Percentiles rank a stretch among this genome's conserved stretches.
phyloP scores from a whole-genome alignment of 2,329 filamentous ascomycete genomes.

The Ambrosiella beaveri region DNA sequence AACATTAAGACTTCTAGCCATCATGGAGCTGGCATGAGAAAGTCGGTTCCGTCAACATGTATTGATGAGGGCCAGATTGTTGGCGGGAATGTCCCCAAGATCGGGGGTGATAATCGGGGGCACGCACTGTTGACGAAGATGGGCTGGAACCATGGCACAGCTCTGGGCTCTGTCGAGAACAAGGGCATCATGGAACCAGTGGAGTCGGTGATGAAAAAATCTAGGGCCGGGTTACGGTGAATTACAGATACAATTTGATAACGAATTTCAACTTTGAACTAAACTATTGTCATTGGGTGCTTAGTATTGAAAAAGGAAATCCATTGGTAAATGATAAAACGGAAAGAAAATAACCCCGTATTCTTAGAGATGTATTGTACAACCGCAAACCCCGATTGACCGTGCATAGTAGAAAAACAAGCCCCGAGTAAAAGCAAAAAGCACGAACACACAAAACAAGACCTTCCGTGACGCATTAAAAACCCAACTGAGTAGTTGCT shows the following conservation, averaged over 20 bases:
- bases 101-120: conserved; percentile 68
- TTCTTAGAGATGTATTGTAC: conserved; percentile 51
- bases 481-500: conserved; percentile 28
- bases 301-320: not conserved
- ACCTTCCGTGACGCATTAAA: conserved; percentile 63
- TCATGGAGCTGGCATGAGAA: not conserved
- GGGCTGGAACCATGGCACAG: conserved; percentile 83
- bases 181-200: conserved; percentile 81
- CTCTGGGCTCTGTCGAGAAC: conserved; percentile 64
- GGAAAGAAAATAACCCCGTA: conserved; percentile 31
- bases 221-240: conserved; percentile 65
- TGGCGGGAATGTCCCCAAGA: conserved; percentile 66
- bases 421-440: conserved; percentile 35
- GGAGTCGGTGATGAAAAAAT: conserved; percentile 69
- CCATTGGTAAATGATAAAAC: conserved; percentile 30
- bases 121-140: conserved; percentile 86
- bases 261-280: not conserved
- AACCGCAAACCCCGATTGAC: conserved; percentile 53
- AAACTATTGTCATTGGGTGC: not conserved
- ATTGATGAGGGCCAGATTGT: conserved; percentile 66
- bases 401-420: conserved; percentile 33
- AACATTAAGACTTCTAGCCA: conserved; percentile 2
- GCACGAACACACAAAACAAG: conserved; percentile 26
- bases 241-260: conserved; percentile 2
- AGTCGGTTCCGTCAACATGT: conserved; percentile 15